Conservation (phyloP, 306 rosid genomes). For the Cicer judaicum region DNA sequence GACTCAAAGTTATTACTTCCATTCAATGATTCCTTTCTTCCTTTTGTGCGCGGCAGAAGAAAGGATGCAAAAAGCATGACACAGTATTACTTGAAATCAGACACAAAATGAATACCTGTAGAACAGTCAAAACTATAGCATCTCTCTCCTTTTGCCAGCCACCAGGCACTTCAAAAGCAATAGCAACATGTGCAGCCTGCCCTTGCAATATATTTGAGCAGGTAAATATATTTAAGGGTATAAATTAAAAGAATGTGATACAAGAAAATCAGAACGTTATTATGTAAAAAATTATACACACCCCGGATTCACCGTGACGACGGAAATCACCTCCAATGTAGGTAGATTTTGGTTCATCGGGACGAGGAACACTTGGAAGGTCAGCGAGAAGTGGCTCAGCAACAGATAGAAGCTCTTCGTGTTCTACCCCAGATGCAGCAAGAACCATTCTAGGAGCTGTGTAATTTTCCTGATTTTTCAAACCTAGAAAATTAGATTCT, state of each 20-base stretch:
- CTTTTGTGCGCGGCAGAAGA: constrained; percentile 3
- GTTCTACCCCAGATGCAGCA: constrained; percentile 94
- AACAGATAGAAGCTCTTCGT: constrained; percentile 78
- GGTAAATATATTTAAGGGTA: constrained; percentile 33
- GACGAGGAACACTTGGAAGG: constrained; percentile 63
- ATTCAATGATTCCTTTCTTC: constrained; percentile 25
- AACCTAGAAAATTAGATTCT: constrained; percentile 43
- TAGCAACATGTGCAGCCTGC: constrained; percentile 87
- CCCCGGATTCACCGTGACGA: constrained; percentile 78
- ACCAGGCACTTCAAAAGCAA: constrained; percentile 98
- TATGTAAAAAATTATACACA: constrained; percentile 45
- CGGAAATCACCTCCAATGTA: constrained; percentile 97
- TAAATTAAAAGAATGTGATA: constrained; percentile 18
- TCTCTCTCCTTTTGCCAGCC: constrained; percentile 94
- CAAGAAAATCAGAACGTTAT: constrained; percentile 3
- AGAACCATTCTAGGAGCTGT: constrained; percentile 95
- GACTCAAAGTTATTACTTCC: constrained; percentile 39
- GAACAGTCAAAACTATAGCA: constrained; percentile 85
- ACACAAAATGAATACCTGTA: constrained; percentile 67
- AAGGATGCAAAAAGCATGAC: constrained; percentile 17
- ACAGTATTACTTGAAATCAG: constrained; percentile 25
- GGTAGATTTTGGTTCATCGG: constrained; percentile 68
- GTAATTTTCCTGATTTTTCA: constrained; percentile 80
- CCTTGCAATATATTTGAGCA: constrained; percentile 31
- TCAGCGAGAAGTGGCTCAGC: constrained; percentile 94